A percentile compares a stretch with the other conserved stretches of the same genome.
Conservation (phyloP, 164 flowering plant genomes). For the Amborella trichopoda region DNA sequence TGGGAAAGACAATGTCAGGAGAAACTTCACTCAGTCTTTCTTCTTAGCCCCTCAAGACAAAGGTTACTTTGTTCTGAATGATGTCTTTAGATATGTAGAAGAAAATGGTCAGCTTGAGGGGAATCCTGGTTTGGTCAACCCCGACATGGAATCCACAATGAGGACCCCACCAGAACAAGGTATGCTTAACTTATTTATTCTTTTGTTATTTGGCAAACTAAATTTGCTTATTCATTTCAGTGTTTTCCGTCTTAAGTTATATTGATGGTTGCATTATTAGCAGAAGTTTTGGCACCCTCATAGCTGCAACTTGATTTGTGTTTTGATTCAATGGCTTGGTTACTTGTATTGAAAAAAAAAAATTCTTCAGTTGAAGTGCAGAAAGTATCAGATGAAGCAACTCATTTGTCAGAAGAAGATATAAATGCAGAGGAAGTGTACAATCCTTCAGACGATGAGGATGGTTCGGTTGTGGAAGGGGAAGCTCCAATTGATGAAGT, state of each 20-base stretch:
- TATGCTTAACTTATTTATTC: too few species aligned
- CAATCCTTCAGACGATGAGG: conserved; percentile 17
- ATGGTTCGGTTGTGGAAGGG: conserved; percentile 7
- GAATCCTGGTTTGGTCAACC: conserved; percentile 11
- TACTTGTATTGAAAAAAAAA: too few species aligned
- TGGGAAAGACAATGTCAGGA: conserved; percentile 40
- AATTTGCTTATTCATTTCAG: too few species aligned
- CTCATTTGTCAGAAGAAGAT: conserved; percentile 20
- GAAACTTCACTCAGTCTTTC: conserved; percentile 60
- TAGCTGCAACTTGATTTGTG: too few species aligned
- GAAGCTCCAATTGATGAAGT: conserved; percentile 15
- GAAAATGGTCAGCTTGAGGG: conserved; percentile 20
- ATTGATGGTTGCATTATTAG: too few species aligned
- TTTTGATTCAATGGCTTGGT: too few species aligned
- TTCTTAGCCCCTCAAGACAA: conserved; percentile 80
- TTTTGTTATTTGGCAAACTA: too few species aligned
- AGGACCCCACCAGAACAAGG: conserved; percentile 38
- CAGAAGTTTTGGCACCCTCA: too few species aligned
- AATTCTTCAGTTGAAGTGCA: too few species aligned
- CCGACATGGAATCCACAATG: conserved; percentile 11
- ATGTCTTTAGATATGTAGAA: conserved; percentile 55
- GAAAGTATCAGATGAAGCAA: conserved; percentile 15
- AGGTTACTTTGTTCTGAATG: conserved; percentile 69
- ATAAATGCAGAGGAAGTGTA: conserved; percentile 16
- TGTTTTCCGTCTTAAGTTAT: too few species aligned